Evolutionary conservation across 768 basidiomycete species (phyloP).

Genomic region (Boletus rufocinnamomeus): DNA sequence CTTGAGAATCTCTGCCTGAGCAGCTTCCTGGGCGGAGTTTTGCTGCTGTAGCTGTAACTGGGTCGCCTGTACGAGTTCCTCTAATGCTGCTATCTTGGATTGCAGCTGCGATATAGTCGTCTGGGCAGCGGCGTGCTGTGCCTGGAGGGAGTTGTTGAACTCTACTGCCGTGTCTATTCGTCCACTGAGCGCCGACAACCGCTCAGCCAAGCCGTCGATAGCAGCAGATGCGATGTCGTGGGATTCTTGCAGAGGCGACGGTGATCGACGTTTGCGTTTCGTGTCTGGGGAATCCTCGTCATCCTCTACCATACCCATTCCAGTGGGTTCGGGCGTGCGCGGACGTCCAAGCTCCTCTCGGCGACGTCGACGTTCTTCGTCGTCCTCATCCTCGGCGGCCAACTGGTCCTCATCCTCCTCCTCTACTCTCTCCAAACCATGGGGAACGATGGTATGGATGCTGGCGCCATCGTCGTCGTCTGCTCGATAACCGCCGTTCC

Average conservation of each 20-base stretch:
- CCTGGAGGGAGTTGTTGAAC: too few relatives aligned
- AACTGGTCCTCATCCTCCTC: too few relatives aligned
- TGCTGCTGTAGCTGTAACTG: slow-evolving; percentile 44
- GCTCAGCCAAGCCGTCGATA: slow-evolving; percentile 59
- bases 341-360: slow-evolving; percentile 49
- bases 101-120: slow-evolving; percentile 68
- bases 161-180: too few relatives aligned
- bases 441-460: too few relatives aligned
- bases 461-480: too few relatives aligned
- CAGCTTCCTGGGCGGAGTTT: slow-evolving; percentile 38
- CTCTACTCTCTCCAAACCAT: too few relatives aligned
- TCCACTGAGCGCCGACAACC: too few relatives aligned
- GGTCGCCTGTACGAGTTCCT: slow-evolving; percentile 59
- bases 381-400: too few relatives aligned
- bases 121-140: slow-evolving; percentile 74
- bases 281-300: too few relatives aligned
- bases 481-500: slow-evolving; percentile 29
- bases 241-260: too few relatives aligned
- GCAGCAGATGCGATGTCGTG: slow-evolving; percentile 37
- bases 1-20: slow-evolving; percentile 35
- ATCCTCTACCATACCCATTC: too few relatives aligned
- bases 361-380: too few relatives aligned
- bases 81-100: slow-evolving; percentile 66
- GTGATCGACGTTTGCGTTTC: slow-evolving; percentile 20
- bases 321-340: slow-evolving; percentile 69